These are phyloP conservation scores for Talaromyces adpressus DNA, from an alignment of 495 filamentous ascomycete species.

Conservation along the genomic window DNA sequence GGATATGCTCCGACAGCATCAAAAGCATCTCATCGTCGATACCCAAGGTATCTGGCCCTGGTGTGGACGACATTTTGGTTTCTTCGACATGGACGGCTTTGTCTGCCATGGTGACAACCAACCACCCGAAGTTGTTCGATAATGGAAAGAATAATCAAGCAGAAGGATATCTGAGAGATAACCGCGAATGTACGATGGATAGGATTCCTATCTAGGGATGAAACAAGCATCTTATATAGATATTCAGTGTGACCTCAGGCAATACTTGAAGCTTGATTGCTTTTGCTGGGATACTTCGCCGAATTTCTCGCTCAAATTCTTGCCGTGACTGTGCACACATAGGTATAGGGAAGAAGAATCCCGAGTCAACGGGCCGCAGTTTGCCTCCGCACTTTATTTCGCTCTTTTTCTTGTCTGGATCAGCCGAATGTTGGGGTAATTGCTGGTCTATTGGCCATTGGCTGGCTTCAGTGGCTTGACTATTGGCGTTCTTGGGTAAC, in stretches of 20 bases:
- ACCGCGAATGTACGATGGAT: not conserved
- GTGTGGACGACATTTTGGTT: not conserved
- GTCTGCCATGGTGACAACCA: not conserved
- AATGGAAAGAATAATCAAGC: not conserved
- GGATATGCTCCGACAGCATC: constrained; percentile 13
- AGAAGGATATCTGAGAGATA: not conserved
- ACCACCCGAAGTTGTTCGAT: not conserved
- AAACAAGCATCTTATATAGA: not conserved
- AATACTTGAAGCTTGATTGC: not conserved
- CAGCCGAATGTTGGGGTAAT: not conserved
- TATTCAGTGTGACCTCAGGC: not conserved
- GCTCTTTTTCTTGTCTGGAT: not conserved
- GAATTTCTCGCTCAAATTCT: not conserved
- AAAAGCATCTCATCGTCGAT: constrained; percentile 13
- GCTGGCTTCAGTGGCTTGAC: not conserved
- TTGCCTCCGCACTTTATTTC: not conserved
- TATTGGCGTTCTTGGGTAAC: not conserved
- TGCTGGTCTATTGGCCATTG: not conserved
- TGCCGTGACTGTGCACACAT: not conserved
- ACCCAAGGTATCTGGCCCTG: constrained; percentile 11
- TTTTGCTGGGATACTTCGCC: not conserved
- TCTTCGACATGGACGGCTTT: not conserved
- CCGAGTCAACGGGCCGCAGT: not conserved
- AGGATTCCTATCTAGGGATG: not conserved
- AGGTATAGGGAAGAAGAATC: not conserved